phyloP scores from a whole-genome alignment of 148 eudicot genomes.

The Fagopyrum homotropicum region DNA sequence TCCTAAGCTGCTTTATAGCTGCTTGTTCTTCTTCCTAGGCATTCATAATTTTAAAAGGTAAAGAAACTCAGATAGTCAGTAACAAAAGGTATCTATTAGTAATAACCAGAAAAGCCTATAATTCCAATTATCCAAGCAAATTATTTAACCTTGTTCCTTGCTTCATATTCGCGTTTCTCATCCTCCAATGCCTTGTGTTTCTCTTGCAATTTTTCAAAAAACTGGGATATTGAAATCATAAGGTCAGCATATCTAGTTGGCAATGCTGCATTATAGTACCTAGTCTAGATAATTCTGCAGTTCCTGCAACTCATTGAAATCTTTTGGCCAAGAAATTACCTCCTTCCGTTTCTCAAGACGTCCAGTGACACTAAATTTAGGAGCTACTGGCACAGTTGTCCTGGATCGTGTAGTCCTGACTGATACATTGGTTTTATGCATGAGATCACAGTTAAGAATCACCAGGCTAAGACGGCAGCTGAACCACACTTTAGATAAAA shows the following conservation, averaged over 20 bases:
- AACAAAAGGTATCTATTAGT: not conserved
- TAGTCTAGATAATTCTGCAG: not conserved
- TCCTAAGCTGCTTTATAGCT: conserved; percentile 77
- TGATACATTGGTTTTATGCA: conserved; percentile 53
- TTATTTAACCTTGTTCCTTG: conserved; percentile 71
- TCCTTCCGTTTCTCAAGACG: conserved; percentile 76
- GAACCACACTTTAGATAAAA: not conserved
- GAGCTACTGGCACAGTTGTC: conserved; percentile 78
- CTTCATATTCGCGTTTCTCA: conserved; percentile 70
- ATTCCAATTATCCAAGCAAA: not conserved
- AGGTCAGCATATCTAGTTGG: conserved; percentile 7
- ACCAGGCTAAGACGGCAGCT: not conserved
- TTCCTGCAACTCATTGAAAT: not conserved
- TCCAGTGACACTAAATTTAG: conserved; percentile 42
- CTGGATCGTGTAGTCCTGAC: conserved; percentile 51
- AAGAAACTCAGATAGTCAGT: not conserved
- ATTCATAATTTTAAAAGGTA: not conserved
- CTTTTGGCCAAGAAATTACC: conserved; percentile 35
- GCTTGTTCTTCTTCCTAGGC: conserved; percentile 82
- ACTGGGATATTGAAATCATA: conserved; percentile 32
- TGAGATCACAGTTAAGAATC: conserved; percentile 43
- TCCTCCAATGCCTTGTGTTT: conserved; percentile 80
- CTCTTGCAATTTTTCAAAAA: conserved; percentile 68
- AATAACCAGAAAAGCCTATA: not conserved
- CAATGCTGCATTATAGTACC: not conserved